Conservation (phyloP, 1,139 yeast genomes). For the Saccharomyces hybrid region DNA sequence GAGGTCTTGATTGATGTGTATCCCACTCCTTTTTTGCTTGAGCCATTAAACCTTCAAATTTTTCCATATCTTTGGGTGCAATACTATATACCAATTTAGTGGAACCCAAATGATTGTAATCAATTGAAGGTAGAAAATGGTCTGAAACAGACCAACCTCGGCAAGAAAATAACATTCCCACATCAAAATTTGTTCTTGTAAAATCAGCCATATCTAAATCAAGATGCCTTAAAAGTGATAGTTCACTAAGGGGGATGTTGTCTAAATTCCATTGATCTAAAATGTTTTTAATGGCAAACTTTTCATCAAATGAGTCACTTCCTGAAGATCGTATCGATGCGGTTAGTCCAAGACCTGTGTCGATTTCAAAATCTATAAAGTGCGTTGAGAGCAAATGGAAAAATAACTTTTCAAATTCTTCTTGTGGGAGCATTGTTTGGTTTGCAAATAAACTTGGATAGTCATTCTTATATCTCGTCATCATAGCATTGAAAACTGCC, state of each 20-base stretch:
- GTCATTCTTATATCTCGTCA: conserved; percentile 12
- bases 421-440: conserved; percentile 8
- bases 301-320: conserved; percentile 23
- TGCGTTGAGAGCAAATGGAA: conserved; percentile 40
- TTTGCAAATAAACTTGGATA: conserved; percentile 4
- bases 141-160: conserved; percentile 75
- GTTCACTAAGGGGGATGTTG: conserved; percentile 51
- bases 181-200: conserved; percentile 43
- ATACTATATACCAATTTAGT: conserved; percentile 74
- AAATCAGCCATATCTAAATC: conserved; percentile 39
- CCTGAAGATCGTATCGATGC: conserved; percentile 27
- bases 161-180: conserved; percentile 64
- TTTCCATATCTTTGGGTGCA: conserved; percentile 57
- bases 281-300: conserved; percentile 7
- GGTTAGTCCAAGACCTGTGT: conserved; percentile 42
- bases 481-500: conserved; percentile 29
- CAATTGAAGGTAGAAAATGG: conserved; percentile 59
- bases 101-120: conserved; percentile 66
- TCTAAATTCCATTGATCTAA: conserved; percentile 62
- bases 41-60: conserved; percentile 48
- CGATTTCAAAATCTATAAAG: conserved; percentile 39
- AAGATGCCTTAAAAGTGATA: conserved; percentile 43
- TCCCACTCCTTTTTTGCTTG: conserved; percentile 17
- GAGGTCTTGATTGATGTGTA: conserved; percentile 10
- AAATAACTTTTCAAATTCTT: conserved; percentile 40